Percentiles rank a stretch among this genome's conserved stretches.
These are phyloP conservation scores for Backusella parvicylindrica DNA, from an alignment of 192 early-diverging fungal species.

Conservation along the genomic window DNA sequence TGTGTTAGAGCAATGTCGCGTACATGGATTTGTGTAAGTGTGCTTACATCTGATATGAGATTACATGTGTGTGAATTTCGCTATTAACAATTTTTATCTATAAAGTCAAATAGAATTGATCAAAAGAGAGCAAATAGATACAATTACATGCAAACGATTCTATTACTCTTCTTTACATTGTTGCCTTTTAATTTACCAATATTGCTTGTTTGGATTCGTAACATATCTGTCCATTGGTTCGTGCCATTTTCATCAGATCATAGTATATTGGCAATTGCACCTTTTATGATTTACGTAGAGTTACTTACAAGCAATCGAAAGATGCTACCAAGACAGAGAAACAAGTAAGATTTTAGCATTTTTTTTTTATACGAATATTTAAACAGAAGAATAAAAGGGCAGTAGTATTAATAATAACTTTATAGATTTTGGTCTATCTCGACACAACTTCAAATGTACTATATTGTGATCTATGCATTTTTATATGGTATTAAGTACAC, in stretches of 20 bases:
- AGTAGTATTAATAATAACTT: conserved; percentile 34
- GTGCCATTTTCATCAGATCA: conserved; percentile 79
- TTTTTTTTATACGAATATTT: conserved; percentile 36
- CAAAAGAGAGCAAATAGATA: conserved; percentile 47
- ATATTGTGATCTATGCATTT: conserved; percentile 44
- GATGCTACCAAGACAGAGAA: conserved; percentile 56
- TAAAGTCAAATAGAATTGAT: conserved; percentile 14
- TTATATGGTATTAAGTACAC: conserved; percentile 58
- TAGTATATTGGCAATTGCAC: conserved; percentile 53
- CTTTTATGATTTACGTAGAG: conserved; percentile 58
- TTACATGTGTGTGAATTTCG: not conserved
- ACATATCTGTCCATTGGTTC: conserved; percentile 77
- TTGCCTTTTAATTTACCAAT: conserved; percentile 75
- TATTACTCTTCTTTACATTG: conserved; percentile 66
- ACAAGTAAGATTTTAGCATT: conserved; percentile 45
- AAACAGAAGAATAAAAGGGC: conserved; percentile 38
- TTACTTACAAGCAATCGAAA: conserved; percentile 42
- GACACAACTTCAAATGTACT: conserved; percentile 40
- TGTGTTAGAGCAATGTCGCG: conserved; percentile 43
- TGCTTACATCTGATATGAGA: not conserved
- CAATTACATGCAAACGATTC: conserved; percentile 64
- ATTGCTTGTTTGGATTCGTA: conserved; percentile 77
- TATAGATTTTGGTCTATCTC: conserved; percentile 23
- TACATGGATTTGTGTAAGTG: conserved; percentile 30
- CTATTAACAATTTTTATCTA: not conserved